phyloP scores from a whole-genome alignment of 768 basidiomycete genomes.

The Hortiboletus campestris region DNA sequence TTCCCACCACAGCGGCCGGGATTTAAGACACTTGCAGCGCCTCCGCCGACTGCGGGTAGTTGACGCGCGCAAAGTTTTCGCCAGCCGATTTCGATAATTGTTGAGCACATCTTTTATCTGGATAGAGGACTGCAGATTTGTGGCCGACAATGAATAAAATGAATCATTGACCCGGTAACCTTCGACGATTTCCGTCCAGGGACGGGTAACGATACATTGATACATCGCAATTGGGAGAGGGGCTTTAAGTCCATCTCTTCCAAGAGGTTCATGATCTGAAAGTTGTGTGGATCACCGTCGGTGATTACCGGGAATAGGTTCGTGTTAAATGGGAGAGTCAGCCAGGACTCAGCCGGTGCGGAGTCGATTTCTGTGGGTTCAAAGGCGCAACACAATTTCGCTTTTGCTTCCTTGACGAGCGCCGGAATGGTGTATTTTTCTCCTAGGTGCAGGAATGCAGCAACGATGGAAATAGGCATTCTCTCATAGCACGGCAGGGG shows the following conservation, averaged over 20 bases:
- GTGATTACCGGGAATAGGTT: slow-evolving; percentile 1
- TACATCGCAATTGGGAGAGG: slow-evolving; percentile 10
- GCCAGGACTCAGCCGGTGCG: too few relatives aligned
- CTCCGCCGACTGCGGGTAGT: accelerated
- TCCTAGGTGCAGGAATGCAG: slow-evolving; percentile 14
- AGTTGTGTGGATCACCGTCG: slow-evolving; percentile 9
- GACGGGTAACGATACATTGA: not conserved
- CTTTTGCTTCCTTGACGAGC: slow-evolving; percentile 10
- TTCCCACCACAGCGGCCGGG: not conserved
- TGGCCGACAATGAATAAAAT: not conserved
- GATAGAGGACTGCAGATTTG: slow-evolving; percentile 7
- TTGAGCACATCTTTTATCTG: slow-evolving; percentile 3
- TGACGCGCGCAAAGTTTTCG: not conserved
- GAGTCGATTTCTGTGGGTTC: not conserved
- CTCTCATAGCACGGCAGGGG: not conserved
- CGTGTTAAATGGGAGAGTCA: too few relatives aligned
- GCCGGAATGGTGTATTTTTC: slow-evolving; percentile 16
- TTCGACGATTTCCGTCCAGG: not conserved
- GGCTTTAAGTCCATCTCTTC: not conserved
- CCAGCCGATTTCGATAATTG: not conserved
- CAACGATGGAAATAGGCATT: not conserved
- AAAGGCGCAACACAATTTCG: not conserved
- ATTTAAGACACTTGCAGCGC: not conserved
- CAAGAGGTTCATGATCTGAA: slow-evolving; percentile 18
- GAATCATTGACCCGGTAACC: slow-evolving; percentile 2